Base-by-base conservation (phyloP, 305 asterid species). In the Solanum chacoense region DNA sequence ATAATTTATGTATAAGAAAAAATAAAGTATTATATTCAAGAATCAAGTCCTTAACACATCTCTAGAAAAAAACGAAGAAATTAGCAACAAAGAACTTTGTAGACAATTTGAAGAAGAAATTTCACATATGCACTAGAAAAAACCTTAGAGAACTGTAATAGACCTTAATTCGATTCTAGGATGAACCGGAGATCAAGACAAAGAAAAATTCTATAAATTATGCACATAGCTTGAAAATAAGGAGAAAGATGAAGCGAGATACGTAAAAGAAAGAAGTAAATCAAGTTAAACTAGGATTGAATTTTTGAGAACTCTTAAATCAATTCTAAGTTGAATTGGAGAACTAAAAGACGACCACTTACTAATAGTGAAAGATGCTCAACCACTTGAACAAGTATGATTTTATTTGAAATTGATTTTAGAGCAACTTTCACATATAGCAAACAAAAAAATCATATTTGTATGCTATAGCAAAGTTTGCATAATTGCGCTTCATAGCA, bases 141-240 rank as follows among this genome's bases (percentile, higher is more conserved):
- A 63, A 22, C 1, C 5, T 22, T 63, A 8, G 28, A 63, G 4
- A 22, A 8, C 0, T 35, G 11, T 22, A 63, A 2, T 16, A 50
- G 8, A n/a, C 3, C 0, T 22, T n/a, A 22, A 63, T 9, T 22
- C 0, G 11, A 9, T 22, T 4, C 1, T 50, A 14, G 0, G 8
- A 50, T 50, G 6, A 63, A 63, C 6, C 0, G 26, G 5, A 63
- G 12, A 63, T 63, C 3, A 63, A 63, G 13, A n/a, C 72, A 10
- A 63, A n/a, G 7, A n/a, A 22, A 8, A 3, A 0, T 63, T 59
- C 71, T 20, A 59, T 22, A 3, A 63, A 63, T 4, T 8, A 22
- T 63, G 13, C 5, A n/a, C 72, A 22, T 63, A 4, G 7, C 72
- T 63, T 63, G 72, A 63, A 63, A 22, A 22, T 9, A 63, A 22